Evolutionary conservation across 148 eudicot genomes (phyloP), one percentile per base, ranked within the genome.

Genomic region (Pouteria glomerata): DNA sequence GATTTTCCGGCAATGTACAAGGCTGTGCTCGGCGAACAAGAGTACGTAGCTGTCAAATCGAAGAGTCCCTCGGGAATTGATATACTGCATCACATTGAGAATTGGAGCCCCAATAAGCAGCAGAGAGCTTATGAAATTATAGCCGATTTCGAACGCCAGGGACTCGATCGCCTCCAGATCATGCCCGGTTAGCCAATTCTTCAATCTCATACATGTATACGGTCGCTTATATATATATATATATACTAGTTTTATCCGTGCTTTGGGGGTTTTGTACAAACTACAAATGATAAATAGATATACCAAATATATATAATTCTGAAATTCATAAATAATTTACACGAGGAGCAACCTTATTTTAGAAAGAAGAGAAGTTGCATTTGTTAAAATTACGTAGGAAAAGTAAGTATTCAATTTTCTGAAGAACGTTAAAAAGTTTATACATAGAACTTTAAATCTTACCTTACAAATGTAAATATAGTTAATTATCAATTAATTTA

Each of bases 1-100:
- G 90, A 94, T 69, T 94, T 94, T 37, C 90, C 75, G 66, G 93
- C 97, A 23, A 94, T 94, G 98, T 91, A 94, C 77, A 89, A 77
- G 53, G 85, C 91, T 0, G 91, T 94, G 41, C 76, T 94, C 19
- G 98, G 98, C 0, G 87, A 91, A 37, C 79, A 87, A 0, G 65
- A 78, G 33, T 94, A 94, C 41, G 10, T 73, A 0, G 73, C 74
- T 0, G 41, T 89, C 1, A 86, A 79, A 73, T 76, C 84, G 6
- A 70, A 72, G 27, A 81, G 56, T 19, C 88, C 90, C 12, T 76
- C 97, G 2, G 98, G 97, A 0, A 89, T 94, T 8, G 98, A 94
- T 72, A 91, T 94, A 71, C 68, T 94, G 75, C 90, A 89, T 56
- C 91, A 76, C 31, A 89, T 91, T 76, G 84, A 87, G 75, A 61